Conservation (phyloP, 495 filamentous ascomycete species). For the Penicillium lagena region DNA sequence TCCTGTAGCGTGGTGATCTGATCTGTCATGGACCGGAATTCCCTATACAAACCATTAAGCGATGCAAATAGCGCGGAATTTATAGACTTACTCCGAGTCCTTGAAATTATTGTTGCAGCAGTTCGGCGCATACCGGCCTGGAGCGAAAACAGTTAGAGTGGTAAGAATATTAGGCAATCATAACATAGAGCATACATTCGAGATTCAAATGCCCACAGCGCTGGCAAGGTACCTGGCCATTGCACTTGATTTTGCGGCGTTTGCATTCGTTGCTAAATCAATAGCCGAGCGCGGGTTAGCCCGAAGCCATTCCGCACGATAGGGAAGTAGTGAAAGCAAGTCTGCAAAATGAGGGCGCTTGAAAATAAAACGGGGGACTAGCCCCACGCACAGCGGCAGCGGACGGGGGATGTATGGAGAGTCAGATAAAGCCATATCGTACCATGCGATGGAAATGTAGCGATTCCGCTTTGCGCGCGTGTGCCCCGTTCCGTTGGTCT, state of each 20-base stretch:
- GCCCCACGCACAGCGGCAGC: no score
- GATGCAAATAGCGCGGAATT: not conserved
- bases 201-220: constrained; percentile 83
- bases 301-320: not conserved
- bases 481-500: constrained; percentile 34
- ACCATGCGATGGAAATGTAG: constrained; percentile 93
- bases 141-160: not conserved
- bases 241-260: constrained; percentile 91
- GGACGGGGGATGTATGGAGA: not conserved
- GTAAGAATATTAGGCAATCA: no score
- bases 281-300: not conserved
- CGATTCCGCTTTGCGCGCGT: constrained; percentile 54
- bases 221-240: constrained; percentile 82
- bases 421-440: constrained; percentile 26
- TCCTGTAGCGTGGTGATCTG: constrained; percentile 73
- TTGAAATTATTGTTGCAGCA: constrained; percentile 79
- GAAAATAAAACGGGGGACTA: no score
- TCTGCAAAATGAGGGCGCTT: no score
- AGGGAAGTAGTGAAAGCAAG: not conserved
- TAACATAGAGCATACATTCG: constrained; percentile 49
- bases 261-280: constrained; percentile 75
- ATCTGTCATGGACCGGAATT: constrained; percentile 71
- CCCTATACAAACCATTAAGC: constrained; percentile 32
- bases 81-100: constrained; percentile 60
- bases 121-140: constrained; percentile 78